Evolutionary conservation across 257 asterid species (phyloP).

Genomic region (Thymus quinquecostatus): DNA sequence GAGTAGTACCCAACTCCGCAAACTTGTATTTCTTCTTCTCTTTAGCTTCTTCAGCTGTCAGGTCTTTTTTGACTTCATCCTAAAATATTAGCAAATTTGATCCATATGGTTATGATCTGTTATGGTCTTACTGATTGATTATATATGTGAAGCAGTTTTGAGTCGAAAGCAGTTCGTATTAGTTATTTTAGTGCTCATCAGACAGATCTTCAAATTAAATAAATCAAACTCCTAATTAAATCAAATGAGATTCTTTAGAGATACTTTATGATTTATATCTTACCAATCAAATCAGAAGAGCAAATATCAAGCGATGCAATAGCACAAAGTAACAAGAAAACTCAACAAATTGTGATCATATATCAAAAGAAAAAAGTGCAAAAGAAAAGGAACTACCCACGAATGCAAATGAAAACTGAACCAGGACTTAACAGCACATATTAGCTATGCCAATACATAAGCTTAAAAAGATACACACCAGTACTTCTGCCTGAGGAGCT

Average conservation of each 20-base stretch:
- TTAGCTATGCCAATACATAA: slow-evolving; percentile 11
- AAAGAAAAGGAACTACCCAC: too few species aligned
- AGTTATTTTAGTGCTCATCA: not conserved
- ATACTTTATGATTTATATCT: too few species aligned
- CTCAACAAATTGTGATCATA: too few species aligned
- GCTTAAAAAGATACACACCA: slow-evolving; percentile 50
- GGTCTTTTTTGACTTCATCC: slow-evolving; percentile 87
- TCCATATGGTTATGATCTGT: not conserved
- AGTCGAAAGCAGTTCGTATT: slow-evolving; percentile 4
- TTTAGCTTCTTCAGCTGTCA: slow-evolving; percentile 72
- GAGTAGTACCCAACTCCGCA: slow-evolving; percentile 89
- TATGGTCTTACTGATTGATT: not conserved
- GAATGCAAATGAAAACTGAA: too few species aligned
- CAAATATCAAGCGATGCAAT: too few species aligned
- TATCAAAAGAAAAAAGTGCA: too few species aligned
- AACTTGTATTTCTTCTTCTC: slow-evolving; percentile 75
- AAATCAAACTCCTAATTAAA: too few species aligned
- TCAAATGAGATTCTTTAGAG: too few species aligned
- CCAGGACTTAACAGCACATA: not conserved
- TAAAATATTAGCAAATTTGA: slow-evolving; percentile 20
- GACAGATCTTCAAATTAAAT: too few species aligned
- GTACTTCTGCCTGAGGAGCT: slow-evolving; percentile 71
- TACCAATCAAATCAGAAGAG: too few species aligned
- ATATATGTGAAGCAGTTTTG: slow-evolving; percentile 14
- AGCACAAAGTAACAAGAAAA: too few species aligned